Conservation (phyloP, 2,329 filamentous ascomycete genomes). For the Hymenoscyphus repandus region DNA sequence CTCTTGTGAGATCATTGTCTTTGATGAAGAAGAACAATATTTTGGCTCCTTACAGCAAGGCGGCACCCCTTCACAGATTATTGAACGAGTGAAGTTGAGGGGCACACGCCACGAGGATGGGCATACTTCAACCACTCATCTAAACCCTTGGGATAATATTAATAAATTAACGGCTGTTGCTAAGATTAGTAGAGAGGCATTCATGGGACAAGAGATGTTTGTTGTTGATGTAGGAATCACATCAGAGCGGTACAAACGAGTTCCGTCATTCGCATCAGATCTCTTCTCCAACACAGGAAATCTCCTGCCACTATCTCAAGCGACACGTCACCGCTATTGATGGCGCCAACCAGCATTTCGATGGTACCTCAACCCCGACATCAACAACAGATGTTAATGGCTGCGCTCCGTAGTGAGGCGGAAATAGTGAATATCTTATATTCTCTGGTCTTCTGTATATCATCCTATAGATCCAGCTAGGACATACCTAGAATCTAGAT, state of each 20-base stretch:
- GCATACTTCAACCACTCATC: neutral
- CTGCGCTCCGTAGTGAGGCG: too few relatives aligned
- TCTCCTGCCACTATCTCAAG: too few relatives aligned
- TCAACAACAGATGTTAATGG: too few relatives aligned
- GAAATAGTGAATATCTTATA: neutral
- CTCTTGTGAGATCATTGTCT: neutral
- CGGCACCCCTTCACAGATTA: too few relatives aligned
- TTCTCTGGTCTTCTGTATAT: too few relatives aligned
- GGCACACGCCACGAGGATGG: neutral
- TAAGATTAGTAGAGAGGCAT: conserved; percentile 6
- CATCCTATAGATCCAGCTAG: too few relatives aligned
- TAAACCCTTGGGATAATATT: neutral
- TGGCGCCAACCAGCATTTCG: too few relatives aligned
- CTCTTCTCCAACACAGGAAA: neutral
- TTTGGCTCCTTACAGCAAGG: too few relatives aligned
- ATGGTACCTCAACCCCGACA: too few relatives aligned
- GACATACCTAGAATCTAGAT: too few relatives aligned
- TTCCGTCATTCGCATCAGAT: conserved; percentile 1
- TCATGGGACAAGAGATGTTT: conserved; percentile 9
- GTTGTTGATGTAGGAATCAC: conserved; percentile 5
- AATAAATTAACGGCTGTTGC: neutral
- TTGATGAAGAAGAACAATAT: neutral
- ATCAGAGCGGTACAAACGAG: neutral
- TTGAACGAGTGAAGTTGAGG: too few relatives aligned
- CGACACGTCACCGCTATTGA: too few relatives aligned